These are phyloP conservation scores for Phytophthora pistaciae DNA, from an alignment of 352 stramenopile genomes.

Conservation along the genomic window DNA sequence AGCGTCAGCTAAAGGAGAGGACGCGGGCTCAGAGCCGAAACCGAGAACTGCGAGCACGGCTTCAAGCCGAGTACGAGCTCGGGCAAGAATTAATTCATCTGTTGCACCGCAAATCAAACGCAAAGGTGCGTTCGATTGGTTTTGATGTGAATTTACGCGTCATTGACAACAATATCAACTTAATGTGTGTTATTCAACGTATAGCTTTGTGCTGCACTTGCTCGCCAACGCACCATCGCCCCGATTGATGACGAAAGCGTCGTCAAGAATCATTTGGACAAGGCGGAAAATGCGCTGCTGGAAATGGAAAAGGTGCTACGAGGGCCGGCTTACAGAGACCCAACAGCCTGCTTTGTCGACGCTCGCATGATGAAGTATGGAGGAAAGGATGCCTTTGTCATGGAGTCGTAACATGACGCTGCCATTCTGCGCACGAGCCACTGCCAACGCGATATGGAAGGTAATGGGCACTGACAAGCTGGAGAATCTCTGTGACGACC, in stretches of 20 bases:
- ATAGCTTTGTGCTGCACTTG: background rate
- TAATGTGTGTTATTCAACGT: background rate
- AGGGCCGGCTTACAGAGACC: constrained; percentile 7
- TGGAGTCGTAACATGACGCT: constrained; percentile 23
- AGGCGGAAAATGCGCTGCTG: constrained; percentile 16
- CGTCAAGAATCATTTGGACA: constrained; percentile 9
- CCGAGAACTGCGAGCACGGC: constrained; percentile 21
- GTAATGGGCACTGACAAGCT: constrained; percentile 23
- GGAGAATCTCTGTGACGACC: constrained; percentile 35
- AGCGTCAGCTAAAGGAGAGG: constrained; percentile 22
- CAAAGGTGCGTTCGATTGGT: constrained; percentile 2
- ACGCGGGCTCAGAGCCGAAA: constrained; percentile 21
- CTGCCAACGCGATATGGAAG: constrained; percentile 22
- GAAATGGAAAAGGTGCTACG: constrained; percentile 8
- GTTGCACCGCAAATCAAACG: constrained; percentile 18
- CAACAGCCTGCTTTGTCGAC: constrained; percentile 10
- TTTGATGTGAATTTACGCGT: background rate
- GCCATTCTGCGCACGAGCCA: constrained; percentile 14
- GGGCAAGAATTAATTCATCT: constrained; percentile 11
- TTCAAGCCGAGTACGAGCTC: constrained; percentile 13
- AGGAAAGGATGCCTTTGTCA: constrained; percentile 4
- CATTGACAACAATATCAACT: background rate
- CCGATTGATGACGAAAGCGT: background rate
- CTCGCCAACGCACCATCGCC: background rate
- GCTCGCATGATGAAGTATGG: background rate